phyloP scores from a whole-genome alignment of 129 eudicot species.

The Cynara cardunculus region DNA sequence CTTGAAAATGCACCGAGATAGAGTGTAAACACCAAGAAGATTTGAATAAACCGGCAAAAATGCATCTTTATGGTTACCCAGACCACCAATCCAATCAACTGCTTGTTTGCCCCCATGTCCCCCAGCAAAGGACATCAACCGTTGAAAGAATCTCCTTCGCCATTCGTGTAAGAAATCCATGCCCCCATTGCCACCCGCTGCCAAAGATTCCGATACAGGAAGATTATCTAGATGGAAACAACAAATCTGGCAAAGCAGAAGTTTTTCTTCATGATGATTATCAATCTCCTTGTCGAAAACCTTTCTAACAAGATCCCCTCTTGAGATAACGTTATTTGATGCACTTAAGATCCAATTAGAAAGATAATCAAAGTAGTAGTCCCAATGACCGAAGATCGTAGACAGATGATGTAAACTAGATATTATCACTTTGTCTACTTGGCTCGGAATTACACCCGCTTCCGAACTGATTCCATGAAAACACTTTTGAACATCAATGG shows the following conservation, averaged over 20 bases:
- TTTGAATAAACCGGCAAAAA: constrained; percentile 82
- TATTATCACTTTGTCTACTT: constrained; percentile 86
- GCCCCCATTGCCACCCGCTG: constrained; percentile 15
- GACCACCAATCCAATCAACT: constrained; percentile 83
- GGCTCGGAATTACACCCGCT: constrained; percentile 54
- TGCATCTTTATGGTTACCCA: constrained; percentile 96
- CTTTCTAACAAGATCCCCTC: constrained; percentile 84
- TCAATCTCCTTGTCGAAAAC: constrained; percentile 98
- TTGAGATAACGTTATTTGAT: constrained; percentile 45
- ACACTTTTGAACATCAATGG: constrained; percentile 61
- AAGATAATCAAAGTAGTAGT: constrained; percentile 60
- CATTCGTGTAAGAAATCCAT: constrained; percentile 44
- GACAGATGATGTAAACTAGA: constrained; percentile 74
- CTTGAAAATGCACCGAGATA: constrained; percentile 50
- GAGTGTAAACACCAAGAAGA: constrained; percentile 63
- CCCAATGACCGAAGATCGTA: constrained; percentile 62
- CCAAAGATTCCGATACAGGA: constrained; percentile 28
- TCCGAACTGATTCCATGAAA: constrained; percentile 17
- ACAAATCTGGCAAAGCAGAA: constrained; percentile 77
- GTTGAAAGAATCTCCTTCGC: constrained; percentile 56
- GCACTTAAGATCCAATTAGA: constrained; percentile 52
- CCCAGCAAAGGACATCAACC: constrained; percentile 42
- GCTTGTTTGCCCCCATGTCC: constrained; percentile 37
- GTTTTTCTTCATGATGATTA: constrained; percentile 90
- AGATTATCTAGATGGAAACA: constrained; percentile 73